A percentile compares a stretch with the other conserved stretches of the same genome.
These are phyloP conservation scores for Pleurotus sapidus DNA, from an alignment of 768 basidiomycete species.

Conservation along the genomic window DNA sequence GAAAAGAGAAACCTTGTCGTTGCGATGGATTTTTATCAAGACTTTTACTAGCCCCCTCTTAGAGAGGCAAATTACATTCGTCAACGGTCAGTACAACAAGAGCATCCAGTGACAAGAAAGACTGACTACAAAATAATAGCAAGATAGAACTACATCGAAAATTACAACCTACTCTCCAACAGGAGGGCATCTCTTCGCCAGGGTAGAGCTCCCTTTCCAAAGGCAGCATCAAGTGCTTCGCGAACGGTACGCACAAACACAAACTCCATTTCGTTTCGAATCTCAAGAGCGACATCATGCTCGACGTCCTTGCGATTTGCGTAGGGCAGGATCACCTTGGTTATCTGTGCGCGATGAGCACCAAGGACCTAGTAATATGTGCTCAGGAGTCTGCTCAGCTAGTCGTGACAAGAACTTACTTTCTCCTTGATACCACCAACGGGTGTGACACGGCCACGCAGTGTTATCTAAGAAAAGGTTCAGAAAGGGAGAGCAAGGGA, in stretches of 20 bases:
- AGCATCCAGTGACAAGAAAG: background rate
- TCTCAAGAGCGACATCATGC: constrained; percentile 75
- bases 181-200: constrained; percentile 58
- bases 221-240: constrained; percentile 82
- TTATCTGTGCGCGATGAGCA: constrained; percentile 83
- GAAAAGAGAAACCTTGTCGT: too few relatives aligned
- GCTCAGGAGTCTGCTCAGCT: too few relatives aligned
- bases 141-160: constrained; percentile 10
- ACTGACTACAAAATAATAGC: background rate
- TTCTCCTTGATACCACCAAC: constrained; percentile 94
- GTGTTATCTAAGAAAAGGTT: constrained; percentile 54
- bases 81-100: too few relatives aligned
- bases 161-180: constrained; percentile 52
- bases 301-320: constrained; percentile 87
- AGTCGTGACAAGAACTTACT: constrained; percentile 17
- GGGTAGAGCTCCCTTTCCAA: constrained; percentile 63
- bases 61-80: too few relatives aligned
- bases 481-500: background rate
- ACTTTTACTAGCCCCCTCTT: too few relatives aligned
- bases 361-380: constrained; percentile 55
- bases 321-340: constrained; percentile 80
- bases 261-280: constrained; percentile 75
- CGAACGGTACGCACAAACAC: constrained; percentile 77
- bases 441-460: constrained; percentile 77
- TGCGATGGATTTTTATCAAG: too few relatives aligned